Evolutionary conservation across 2,329 filamentous ascomycete species (phyloP), one percentile per base, ranked within the genome.

Genomic region (Alternaria sp.): DNA sequence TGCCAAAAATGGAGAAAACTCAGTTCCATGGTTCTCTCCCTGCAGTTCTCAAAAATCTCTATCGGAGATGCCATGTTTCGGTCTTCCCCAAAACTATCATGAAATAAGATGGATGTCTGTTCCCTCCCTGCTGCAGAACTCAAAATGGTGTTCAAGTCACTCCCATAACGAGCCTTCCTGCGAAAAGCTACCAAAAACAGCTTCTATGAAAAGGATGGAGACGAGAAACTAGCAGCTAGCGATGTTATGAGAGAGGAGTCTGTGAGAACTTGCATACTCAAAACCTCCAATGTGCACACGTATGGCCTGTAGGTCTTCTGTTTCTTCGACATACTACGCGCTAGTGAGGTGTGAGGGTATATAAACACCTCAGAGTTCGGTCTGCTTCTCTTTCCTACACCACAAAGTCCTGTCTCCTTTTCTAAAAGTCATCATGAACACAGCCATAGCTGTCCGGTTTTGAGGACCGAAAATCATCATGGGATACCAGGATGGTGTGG

Each of bases 201-300:
- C 6, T 4, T 1, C 6, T 0, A 15, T 1, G 6, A 33, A 0
- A 2, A 8, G 0, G 33, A 37, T 37, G 33, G 33, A n/a, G 33
- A 37, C 33, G 8, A 37, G 33, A 37, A 37, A 37, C 0, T 0
- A 37, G 15, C 0, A 37, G 7, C 2, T 37, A 37, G 0, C 33
- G 15, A 0, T n/a, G 33, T 1, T 0, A 37, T 37, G 33, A 37
- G 7, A n/a, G 7, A 37, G 30, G 1, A 8, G 14, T 15, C 0
- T 37, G 33, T n/a, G 33, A 37, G 33, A 4, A 9, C 33, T 37
- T n/a, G 14, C 15, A n/a, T 9, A n/a, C 4, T 37, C 33, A 4
- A 26, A 26, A 23, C 21, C 21, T 21, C 21, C 21, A 21, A 21
- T 21, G 21, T 21, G 21, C 21, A 21, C 5, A 21, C 21, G 21